These are phyloP conservation scores for Centaurea solstitialis DNA, from an alignment of 129 eudicot species.

Conservation along the genomic window DNA sequence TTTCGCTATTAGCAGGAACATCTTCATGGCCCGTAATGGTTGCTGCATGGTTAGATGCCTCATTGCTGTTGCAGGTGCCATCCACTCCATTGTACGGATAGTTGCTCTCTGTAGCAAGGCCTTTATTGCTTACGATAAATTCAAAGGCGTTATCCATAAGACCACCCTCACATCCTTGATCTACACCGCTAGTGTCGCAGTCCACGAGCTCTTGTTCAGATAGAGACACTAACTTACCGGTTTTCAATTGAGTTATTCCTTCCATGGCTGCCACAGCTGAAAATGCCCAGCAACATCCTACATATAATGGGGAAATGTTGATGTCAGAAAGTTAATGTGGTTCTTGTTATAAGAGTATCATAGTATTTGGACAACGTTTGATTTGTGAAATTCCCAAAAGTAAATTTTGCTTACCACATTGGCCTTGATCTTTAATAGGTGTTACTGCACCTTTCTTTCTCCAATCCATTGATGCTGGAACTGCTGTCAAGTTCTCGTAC, in stretches of 20 bases:
- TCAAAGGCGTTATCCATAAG: slow-evolving; percentile 34
- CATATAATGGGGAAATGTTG: neutral
- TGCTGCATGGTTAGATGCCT: slow-evolving; percentile 33
- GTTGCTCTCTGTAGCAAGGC: slow-evolving; percentile 26
- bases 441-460: slow-evolving; percentile 40
- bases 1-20: slow-evolving; percentile 39
- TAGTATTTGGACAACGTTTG: neutral
- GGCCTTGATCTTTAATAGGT: slow-evolving; percentile 49
- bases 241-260: slow-evolving; percentile 17
- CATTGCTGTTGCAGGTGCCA: slow-evolving; percentile 24
- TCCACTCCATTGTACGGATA: slow-evolving; percentile 31
- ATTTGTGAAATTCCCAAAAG: neutral
- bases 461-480: slow-evolving; percentile 42
- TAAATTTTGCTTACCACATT: slow-evolving; percentile 32
- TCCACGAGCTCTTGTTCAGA: slow-evolving; percentile 34
- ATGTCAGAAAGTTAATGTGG: neutral
- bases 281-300: slow-evolving; percentile 33
- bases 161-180: slow-evolving; percentile 35
- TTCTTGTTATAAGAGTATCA: neutral
- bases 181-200: slow-evolving; percentile 31
- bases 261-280: slow-evolving; percentile 16
- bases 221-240: neutral
- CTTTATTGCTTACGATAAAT: slow-evolving; percentile 16
- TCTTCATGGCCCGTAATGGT: slow-evolving; percentile 29
- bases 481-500: slow-evolving; percentile 28